A percentile compares a stretch with the other conserved stretches of the same genome.
Conservation (phyloP, 176 grass and related monocot genomes). For the Typha latifolia region DNA sequence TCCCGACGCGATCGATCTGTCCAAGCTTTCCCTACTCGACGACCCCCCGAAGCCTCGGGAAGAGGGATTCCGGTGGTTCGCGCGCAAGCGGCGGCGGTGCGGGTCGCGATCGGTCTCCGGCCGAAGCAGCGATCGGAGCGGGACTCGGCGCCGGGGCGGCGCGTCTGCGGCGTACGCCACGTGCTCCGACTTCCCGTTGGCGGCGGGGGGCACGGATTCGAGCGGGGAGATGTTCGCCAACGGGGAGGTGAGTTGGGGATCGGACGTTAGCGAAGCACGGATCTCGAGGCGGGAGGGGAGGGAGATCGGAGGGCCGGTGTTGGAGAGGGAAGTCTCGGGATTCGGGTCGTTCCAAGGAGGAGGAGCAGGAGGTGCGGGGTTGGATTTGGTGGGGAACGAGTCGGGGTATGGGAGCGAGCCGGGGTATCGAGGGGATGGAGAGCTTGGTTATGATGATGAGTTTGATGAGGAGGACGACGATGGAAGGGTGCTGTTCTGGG, state of each 20-base stretch:
- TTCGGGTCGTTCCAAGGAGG: conserved; percentile 26
- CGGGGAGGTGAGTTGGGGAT: conserved; percentile 40
- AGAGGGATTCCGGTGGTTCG: conserved; percentile 52
- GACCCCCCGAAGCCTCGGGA: conserved; percentile 33
- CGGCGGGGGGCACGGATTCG: conserved; percentile 59
- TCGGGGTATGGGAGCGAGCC: conserved; percentile 77
- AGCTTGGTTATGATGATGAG: conserved; percentile 68
- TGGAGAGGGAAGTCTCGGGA: conserved; percentile 44
- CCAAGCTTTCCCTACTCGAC: conserved; percentile 25
- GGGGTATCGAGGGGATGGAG: conserved; percentile 70
- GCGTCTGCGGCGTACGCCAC: conserved; percentile 33
- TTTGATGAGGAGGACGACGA: conserved; percentile 73
- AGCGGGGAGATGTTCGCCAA: conserved; percentile 56
- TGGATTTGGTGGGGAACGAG: conserved; percentile 38
- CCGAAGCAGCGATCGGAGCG: conserved; percentile 65
- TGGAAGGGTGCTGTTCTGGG: conserved; percentile 58
- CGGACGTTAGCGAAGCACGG: conserved; percentile 64
- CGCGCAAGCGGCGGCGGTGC: conserved; percentile 48
- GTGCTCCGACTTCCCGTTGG: conserved; percentile 69
- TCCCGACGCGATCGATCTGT: conserved; percentile 27
- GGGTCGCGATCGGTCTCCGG: conserved; percentile 64
- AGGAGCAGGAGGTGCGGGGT: conserved; percentile 10
- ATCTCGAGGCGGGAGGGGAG: conserved; percentile 16
- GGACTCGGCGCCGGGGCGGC: conserved; percentile 23
- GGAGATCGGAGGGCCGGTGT: background rate